These are phyloP conservation scores for Amanita pseudoporphyria DNA, from an alignment of 768 basidiomycete species.

Conservation along the genomic window DNA sequence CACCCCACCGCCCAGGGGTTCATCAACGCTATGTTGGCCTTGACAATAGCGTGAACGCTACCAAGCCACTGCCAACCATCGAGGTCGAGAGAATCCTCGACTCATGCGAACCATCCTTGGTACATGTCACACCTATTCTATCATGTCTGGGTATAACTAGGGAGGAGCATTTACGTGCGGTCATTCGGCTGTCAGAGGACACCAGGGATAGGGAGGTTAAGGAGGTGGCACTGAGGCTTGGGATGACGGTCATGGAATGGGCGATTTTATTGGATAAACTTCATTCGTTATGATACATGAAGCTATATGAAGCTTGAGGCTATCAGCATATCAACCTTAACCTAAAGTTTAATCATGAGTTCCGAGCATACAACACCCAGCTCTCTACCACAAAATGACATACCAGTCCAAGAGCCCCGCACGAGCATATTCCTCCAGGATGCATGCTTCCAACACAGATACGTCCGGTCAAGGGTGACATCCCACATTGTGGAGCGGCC, in stretches of 20 bases:
- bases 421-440: constrained; percentile 48
- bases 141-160: constrained; percentile 47
- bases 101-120: constrained; percentile 55
- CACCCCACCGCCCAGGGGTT: background rate
- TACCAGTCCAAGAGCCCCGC: background rate
- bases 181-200: constrained; percentile 50
- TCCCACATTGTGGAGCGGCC: constrained; percentile 86
- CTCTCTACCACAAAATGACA: background rate
- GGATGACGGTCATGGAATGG: constrained; percentile 71
- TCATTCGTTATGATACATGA: constrained; percentile 25
- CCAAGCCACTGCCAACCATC: constrained; percentile 24
- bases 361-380: too few species aligned
- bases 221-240: constrained; percentile 58
- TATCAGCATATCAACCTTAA: too few species aligned
- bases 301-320: too few species aligned
- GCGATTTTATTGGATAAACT: constrained; percentile 65
- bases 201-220: constrained; percentile 62
- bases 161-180: constrained; percentile 53
- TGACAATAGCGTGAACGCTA: constrained; percentile 31
- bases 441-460: constrained; percentile 63
- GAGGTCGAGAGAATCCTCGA: constrained; percentile 46
- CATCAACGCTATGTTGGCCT: background rate
- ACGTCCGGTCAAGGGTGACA: constrained; percentile 65
- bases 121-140: constrained; percentile 52
- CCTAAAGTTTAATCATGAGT: too few species aligned